Conservation (phyloP, 1,139 yeast genomes). For the Petasospora fabianii region DNA sequence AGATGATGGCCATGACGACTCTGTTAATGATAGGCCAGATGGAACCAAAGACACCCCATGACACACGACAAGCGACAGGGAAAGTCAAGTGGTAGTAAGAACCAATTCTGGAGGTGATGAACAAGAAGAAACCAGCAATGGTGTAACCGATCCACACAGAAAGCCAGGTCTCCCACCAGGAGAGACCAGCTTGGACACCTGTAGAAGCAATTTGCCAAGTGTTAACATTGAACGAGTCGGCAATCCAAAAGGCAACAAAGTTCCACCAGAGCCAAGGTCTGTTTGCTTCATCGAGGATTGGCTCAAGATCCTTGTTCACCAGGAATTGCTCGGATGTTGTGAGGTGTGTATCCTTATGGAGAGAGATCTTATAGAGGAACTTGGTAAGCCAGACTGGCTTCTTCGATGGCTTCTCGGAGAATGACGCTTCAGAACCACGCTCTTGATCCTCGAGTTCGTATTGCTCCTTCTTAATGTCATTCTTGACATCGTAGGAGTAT, state of each 20-base stretch:
- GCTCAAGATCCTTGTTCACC: slow-evolving; percentile 69
- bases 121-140: slow-evolving; percentile 59
- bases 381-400: slow-evolving; percentile 9
- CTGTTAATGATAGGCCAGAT: slow-evolving; percentile 79
- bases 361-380: slow-evolving; percentile 16
- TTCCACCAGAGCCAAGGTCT: slow-evolving; percentile 82
- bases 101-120: slow-evolving; percentile 66
- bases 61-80: slow-evolving; percentile 69
- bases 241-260: slow-evolving; percentile 76
- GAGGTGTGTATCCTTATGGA: slow-evolving; percentile 28
- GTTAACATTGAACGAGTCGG: slow-evolving; percentile 82
- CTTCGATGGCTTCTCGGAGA: slow-evolving; percentile 6
- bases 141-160: slow-evolving; percentile 76
- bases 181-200: slow-evolving; percentile 67
- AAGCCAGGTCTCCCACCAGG: slow-evolving; percentile 90
- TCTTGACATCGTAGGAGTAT: slow-evolving; percentile 6
- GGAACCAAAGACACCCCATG: slow-evolving; percentile 77
- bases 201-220: slow-evolving; percentile 92
- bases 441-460: slow-evolving; percentile 14
- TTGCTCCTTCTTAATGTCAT: slow-evolving; percentile 4
- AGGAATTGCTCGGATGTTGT: slow-evolving; percentile 54
- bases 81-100: slow-evolving; percentile 71
- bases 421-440: slow-evolving; percentile 15
- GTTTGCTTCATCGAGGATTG: slow-evolving; percentile 61
- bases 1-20: slow-evolving; percentile 77